phyloP scores from a whole-genome alignment of 148 eudicot genomes.

The Rhododendron henanense region DNA sequence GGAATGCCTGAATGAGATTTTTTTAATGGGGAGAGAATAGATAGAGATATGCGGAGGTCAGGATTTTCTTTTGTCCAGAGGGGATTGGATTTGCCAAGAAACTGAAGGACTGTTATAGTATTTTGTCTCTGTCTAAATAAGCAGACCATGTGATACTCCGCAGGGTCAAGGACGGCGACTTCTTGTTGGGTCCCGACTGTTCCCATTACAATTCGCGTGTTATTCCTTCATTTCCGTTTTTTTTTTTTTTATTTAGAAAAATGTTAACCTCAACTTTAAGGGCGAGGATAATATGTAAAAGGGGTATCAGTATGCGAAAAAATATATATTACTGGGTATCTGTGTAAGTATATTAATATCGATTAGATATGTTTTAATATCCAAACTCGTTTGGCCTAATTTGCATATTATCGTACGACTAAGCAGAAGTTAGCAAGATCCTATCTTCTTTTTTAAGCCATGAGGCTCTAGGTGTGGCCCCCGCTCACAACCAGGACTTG shows the following conservation, averaged over 20 bases:
- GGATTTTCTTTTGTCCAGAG: not conserved
- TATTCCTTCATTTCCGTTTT: not conserved
- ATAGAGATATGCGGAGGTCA: not conserved
- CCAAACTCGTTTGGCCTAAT: not conserved
- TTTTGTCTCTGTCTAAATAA: not conserved
- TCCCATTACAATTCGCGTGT: not conserved
- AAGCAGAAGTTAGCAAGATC: too few relatives aligned
- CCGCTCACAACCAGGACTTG: too few relatives aligned
- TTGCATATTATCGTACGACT: too few relatives aligned
- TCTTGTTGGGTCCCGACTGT: not conserved
- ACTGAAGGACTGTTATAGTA: not conserved
- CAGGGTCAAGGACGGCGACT: slow-evolving; percentile 5
- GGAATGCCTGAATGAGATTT: not conserved
- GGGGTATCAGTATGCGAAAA: too few relatives aligned
- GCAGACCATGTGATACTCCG: slow-evolving; percentile 8
- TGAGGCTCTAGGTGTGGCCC: too few relatives aligned
- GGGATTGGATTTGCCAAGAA: not conserved
- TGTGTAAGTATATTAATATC: too few relatives aligned
- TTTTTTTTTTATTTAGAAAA: too few relatives aligned
- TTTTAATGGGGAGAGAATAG: too few relatives aligned
- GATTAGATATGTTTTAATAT: not conserved
- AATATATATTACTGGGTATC: too few relatives aligned
- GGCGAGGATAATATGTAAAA: too few relatives aligned
- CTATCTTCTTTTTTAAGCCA: too few relatives aligned
- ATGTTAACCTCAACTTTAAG: not conserved